These are phyloP conservation scores for Podila clonocystis DNA, from an alignment of 192 early-diverging fungal genomes.

Conservation along the genomic window DNA sequence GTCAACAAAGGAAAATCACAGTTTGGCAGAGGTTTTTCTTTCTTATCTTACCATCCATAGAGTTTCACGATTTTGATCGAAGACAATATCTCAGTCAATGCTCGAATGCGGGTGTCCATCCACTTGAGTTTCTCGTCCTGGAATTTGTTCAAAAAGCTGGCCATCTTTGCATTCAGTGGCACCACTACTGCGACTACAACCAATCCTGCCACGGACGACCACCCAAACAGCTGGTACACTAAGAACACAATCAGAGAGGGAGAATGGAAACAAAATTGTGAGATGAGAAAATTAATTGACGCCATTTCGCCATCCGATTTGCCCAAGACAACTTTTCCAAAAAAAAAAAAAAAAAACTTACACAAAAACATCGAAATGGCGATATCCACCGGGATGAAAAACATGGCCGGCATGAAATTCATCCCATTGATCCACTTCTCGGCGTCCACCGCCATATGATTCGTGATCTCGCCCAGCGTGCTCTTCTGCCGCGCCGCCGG, in stretches of 20 bases:
- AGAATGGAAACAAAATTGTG: not conserved
- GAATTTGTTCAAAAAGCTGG: not conserved
- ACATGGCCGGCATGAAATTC: conserved; percentile 32
- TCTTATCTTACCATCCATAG: conserved; percentile 3
- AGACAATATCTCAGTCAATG: conserved; percentile 29
- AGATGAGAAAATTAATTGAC: not conserved
- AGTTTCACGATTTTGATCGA: conserved; percentile 38
- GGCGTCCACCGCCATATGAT: conserved; percentile 74
- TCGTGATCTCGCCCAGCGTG: conserved; percentile 40
- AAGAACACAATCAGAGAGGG: not conserved
- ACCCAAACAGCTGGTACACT: conserved; percentile 36
- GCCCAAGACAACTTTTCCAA: not conserved
- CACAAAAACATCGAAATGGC: not conserved
- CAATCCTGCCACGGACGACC: conserved; percentile 32
- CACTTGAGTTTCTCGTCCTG: conserved; percentile 9
- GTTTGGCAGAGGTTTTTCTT: not conserved
- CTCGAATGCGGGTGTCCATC: conserved; percentile 17
- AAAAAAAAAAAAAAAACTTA: not conserved
- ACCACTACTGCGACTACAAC: conserved; percentile 8
- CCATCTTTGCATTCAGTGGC: conserved; percentile 14
- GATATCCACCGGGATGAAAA: conserved; percentile 12
- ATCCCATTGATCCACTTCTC: conserved; percentile 62
- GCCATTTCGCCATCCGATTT: not conserved
- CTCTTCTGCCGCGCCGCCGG: conserved; percentile 43
- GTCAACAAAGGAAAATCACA: not conserved